phyloP scores from a whole-genome alignment of 2,329 filamentous ascomycete genomes.

The Huntiella moniliformis region DNA sequence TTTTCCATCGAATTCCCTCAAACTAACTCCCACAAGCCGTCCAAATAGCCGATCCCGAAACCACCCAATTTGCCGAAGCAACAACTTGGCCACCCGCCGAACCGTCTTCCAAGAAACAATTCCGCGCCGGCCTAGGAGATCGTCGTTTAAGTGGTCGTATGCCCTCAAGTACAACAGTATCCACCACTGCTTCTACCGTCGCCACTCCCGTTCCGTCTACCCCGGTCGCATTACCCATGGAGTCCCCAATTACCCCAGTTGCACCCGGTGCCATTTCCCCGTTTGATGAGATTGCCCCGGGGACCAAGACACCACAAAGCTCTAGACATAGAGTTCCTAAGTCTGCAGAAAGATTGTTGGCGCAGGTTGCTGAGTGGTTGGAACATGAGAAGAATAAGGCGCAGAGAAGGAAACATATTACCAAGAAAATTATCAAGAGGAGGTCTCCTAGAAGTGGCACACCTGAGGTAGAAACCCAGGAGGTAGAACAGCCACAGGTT shows the following conservation, averaged over 20 bases:
- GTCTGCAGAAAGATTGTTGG: slow-evolving; percentile 37
- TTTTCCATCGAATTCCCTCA: too few relatives aligned
- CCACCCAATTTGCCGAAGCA: slow-evolving; percentile 12
- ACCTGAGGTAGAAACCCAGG: background rate
- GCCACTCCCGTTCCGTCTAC: background rate
- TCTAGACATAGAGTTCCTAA: slow-evolving; percentile 7
- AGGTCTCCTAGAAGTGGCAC: slow-evolving; percentile 18
- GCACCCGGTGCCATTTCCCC: background rate
- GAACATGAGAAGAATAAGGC: slow-evolving; percentile 54
- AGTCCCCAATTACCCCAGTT: slow-evolving; percentile 15
- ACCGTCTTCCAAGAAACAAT: slow-evolving; percentile 24
- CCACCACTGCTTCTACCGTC: slow-evolving; percentile 15
- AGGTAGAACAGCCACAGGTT: background rate
- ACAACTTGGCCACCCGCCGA: slow-evolving; percentile 12
- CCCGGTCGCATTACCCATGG: background rate
- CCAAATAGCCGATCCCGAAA: slow-evolving; percentile 36
- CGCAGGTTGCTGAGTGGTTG: slow-evolving; percentile 68
- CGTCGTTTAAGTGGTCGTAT: slow-evolving; percentile 25
- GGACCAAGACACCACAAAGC: slow-evolving; percentile 12
- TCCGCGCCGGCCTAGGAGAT: slow-evolving; percentile 15
- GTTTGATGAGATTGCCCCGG: slow-evolving; percentile 5
- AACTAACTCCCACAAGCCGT: slow-evolving; percentile 18
- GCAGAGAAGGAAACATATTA: slow-evolving; percentile 30
- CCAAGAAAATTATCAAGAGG: slow-evolving; percentile 18
- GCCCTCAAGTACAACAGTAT: slow-evolving; percentile 6